phyloP scores from a whole-genome alignment of 2,329 filamentous ascomycete genomes.

The Shiraia sp. region DNA sequence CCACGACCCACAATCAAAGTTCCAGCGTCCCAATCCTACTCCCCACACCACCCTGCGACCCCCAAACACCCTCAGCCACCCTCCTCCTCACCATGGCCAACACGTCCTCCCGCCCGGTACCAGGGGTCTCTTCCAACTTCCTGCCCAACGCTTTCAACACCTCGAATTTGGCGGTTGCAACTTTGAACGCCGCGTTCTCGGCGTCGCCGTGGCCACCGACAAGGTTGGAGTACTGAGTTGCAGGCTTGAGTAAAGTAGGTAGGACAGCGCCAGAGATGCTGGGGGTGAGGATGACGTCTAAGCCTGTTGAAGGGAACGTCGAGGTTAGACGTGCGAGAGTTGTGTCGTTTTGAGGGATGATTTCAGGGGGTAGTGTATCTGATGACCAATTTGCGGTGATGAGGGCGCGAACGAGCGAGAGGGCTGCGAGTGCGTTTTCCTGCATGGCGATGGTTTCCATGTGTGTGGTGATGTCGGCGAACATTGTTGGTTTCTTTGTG shows the following conservation, averaged over 20 bases:
- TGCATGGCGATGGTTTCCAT: constrained; percentile 62
- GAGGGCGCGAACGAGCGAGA: constrained; percentile 56
- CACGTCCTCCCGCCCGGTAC: constrained; percentile 44
- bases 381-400: constrained; percentile 59
- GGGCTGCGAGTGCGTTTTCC: constrained; percentile 59
- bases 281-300: constrained; percentile 57
- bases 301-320: constrained; percentile 47
- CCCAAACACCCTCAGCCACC: constrained; percentile 49
- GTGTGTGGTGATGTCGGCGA: constrained; percentile 55
- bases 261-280: constrained; percentile 55
- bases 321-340: constrained; percentile 46
- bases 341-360: constrained; percentile 56
- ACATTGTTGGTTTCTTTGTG: constrained; percentile 55
- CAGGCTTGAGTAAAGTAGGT: constrained; percentile 61
- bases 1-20: constrained; percentile 3
- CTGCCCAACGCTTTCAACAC: constrained; percentile 55
- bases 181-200: constrained; percentile 60
- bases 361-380: constrained; percentile 39
- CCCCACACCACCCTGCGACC: constrained; percentile 46
- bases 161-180: constrained; percentile 62
- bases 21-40: constrained; percentile 53
- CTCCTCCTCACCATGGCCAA: constrained; percentile 47
- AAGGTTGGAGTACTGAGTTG: constrained; percentile 61
- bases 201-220: constrained; percentile 61
- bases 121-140: constrained; percentile 43